These are phyloP conservation scores for Sesbania bispinosa DNA, from an alignment of 306 rosid species.

Conservation along the genomic window DNA sequence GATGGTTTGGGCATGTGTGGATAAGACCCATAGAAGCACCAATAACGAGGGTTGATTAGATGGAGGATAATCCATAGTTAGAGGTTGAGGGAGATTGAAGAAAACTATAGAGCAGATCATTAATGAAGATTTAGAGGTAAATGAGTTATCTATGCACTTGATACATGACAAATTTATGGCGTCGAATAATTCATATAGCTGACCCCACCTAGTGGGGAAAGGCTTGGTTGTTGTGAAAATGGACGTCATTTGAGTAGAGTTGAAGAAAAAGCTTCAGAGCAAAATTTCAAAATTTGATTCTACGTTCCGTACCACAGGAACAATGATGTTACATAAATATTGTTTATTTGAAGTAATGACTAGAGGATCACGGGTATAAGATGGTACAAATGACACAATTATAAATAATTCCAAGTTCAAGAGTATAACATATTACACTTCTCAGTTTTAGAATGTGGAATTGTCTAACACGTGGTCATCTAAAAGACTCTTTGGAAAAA, in stretches of 20 bases:
- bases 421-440: background rate
- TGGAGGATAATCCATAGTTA: no score
- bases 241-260: background rate
- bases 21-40: no score
- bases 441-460: background rate
- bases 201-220: no score
- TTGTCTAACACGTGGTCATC: background rate
- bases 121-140: no score
- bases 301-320: background rate
- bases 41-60: no score
- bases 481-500: background rate
- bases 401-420: background rate
- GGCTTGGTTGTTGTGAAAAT: background rate
- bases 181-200: no score
- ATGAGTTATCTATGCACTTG: no score
- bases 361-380: background rate
- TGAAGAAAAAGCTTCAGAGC: background rate
- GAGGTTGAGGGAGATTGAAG: no score
- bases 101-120: no score
- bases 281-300: slow-evolving; percentile 5
- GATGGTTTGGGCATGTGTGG: no score
- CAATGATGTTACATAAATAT: background rate
- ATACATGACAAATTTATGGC: no score
- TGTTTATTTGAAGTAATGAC: background rate
- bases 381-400: background rate